These are phyloP conservation scores for Zhuliangozyma parablackwelliae DNA, from an alignment of 1,139 yeast species.

Conservation along the genomic window DNA sequence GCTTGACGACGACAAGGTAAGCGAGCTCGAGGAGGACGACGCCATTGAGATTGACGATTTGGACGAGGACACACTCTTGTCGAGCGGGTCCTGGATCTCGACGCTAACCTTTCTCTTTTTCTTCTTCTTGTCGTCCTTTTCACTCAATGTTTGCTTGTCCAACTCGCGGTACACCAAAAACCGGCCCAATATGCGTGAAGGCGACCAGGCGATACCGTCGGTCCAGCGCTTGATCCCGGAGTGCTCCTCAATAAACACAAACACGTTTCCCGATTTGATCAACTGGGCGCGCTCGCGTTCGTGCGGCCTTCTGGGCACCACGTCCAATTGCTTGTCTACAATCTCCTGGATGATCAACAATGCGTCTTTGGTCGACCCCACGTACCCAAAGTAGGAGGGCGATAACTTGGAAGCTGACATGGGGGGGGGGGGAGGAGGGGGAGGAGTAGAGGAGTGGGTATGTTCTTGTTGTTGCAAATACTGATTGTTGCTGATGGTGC, in stretches of 20 bases:
- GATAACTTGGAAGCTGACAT: conserved; percentile 25
- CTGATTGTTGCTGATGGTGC: too few species aligned
- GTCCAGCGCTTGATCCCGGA: conserved; percentile 93
- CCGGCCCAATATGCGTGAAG: conserved; percentile 79
- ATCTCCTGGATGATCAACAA: conserved; percentile 77
- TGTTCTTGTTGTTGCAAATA: too few species aligned
- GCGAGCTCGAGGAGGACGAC: conserved; percentile 2
- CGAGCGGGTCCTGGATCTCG: conserved; percentile 14
- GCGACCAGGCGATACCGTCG: conserved; percentile 90
- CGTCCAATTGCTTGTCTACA: conserved; percentile 53
- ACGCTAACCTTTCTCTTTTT: conserved; percentile 23
- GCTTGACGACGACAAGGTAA: background rate
- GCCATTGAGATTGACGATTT: background rate
- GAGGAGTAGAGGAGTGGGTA: too few species aligned
- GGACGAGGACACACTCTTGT: conserved; percentile 1
- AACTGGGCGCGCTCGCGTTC: conserved; percentile 67
- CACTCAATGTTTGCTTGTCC: conserved; percentile 47
- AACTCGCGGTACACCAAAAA: conserved; percentile 79
- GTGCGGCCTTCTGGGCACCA: conserved; percentile 78
- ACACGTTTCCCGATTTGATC: conserved; percentile 74
- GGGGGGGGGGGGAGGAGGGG: too few species aligned
- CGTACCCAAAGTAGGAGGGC: conserved; percentile 75
- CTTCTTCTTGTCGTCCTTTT: conserved; percentile 28
- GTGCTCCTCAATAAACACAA: conserved; percentile 77
- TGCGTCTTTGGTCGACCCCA: conserved; percentile 81